These are phyloP conservation scores for Lactarius hengduanensis DNA, from an alignment of 768 basidiomycete genomes.

Conservation along the genomic window DNA sequence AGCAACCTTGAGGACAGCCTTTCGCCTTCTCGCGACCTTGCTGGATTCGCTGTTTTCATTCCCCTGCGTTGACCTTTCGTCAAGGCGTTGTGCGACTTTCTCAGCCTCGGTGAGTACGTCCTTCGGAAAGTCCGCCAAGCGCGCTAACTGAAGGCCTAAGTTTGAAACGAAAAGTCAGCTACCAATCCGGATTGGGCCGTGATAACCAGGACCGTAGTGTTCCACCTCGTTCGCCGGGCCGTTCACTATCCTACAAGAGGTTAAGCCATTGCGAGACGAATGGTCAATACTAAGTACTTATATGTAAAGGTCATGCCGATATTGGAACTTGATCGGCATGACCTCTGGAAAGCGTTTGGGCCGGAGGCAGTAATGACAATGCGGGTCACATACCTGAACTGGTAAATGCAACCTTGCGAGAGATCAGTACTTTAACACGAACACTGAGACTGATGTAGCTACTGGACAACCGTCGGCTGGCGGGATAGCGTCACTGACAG, in stretches of 20 bases:
- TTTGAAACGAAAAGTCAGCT: conserved; percentile 5
- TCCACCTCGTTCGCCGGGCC: conserved; percentile 57
- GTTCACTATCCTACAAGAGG: conserved; percentile 60
- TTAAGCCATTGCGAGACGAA: background rate
- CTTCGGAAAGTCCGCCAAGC: conserved; percentile 78
- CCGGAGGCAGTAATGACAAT: too few relatives aligned
- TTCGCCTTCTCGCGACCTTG: conserved; percentile 59
- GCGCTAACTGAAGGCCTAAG: conserved; percentile 83
- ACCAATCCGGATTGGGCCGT: background rate
- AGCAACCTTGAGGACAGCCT: conserved; percentile 57
- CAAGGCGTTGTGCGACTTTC: conserved; percentile 58
- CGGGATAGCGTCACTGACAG: conserved; percentile 71
- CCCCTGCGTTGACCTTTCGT: conserved; percentile 53
- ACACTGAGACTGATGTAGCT: conserved; percentile 32
- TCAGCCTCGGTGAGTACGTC: conserved; percentile 65
- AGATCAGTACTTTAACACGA: conserved; percentile 4
- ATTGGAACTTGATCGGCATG: conserved; percentile 50
- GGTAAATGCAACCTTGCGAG: conserved; percentile 71
- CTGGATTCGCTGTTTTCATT: conserved; percentile 62
- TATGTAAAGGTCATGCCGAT: conserved; percentile 78
- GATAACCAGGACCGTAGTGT: conserved; percentile 65
- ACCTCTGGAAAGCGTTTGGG: conserved; percentile 42
- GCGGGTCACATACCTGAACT: conserved; percentile 10
- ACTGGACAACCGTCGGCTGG: conserved; percentile 82
- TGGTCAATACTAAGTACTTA: conserved; percentile 45